A percentile compares a stretch with the other conserved stretches of the same genome.
Evolutionary conservation across 352 stramenopile species (phyloP).

Genomic region (Phytophthora lateralis): DNA sequence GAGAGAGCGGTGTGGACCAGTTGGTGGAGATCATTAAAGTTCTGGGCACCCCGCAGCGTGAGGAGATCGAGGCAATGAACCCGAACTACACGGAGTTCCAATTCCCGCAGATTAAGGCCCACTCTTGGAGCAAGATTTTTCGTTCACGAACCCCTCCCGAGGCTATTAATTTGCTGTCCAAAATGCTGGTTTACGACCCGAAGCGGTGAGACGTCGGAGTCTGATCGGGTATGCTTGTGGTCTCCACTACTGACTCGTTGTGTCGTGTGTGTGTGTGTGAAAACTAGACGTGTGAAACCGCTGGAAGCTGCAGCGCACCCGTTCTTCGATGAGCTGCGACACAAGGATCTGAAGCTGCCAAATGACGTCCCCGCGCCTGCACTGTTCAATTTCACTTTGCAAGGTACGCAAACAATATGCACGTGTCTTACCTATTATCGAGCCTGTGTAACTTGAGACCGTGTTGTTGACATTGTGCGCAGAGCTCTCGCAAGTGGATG

Average conservation of each 20-base stretch:
- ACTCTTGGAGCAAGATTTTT: slow-evolving; percentile 98
- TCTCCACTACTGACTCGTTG: neutral
- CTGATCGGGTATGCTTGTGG: slow-evolving; percentile 8
- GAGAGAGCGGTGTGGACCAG: slow-evolving; percentile 98
- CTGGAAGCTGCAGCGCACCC: slow-evolving; percentile 91
- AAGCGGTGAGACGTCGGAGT: slow-evolving; percentile 70
- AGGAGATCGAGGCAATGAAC: slow-evolving; percentile 99
- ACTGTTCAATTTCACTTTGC: slow-evolving; percentile 95
- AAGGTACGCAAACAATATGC: slow-evolving; percentile 50
- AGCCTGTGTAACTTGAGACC: neutral
- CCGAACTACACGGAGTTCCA: slow-evolving; percentile 99
- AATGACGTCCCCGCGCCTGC: slow-evolving; percentile 79
- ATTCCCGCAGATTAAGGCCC: slow-evolving; percentile 99
- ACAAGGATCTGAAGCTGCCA: slow-evolving; percentile 84
- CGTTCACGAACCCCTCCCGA: slow-evolving; percentile 94
- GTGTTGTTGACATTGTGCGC: slow-evolving; percentile 1
- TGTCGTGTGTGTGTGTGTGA: slow-evolving; percentile 5
- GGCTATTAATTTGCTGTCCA: slow-evolving; percentile 97
- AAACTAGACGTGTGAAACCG: slow-evolving; percentile 67
- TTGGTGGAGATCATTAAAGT: slow-evolving; percentile 99
- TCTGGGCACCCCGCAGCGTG: slow-evolving; percentile 96
- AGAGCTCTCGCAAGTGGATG: slow-evolving; percentile 83
- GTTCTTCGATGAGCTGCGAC: slow-evolving; percentile 98
- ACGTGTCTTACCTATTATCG: neutral
- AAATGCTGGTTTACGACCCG: slow-evolving; percentile 98